Evolutionary conservation across 805 yeast genomes (phyloP).

Genomic region (Spathaspora arborariae): DNA sequence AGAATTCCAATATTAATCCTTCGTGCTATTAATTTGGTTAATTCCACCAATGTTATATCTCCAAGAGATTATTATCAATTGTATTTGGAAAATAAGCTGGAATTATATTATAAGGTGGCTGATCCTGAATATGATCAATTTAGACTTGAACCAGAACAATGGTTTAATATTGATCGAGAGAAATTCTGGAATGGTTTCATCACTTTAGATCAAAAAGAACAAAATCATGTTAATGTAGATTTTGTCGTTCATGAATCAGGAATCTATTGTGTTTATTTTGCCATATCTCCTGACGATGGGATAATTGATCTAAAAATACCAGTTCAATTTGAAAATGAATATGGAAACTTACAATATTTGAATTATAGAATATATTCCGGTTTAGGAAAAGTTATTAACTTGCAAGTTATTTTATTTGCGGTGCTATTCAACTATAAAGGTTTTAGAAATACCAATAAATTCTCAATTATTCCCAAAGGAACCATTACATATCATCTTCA

Average conservation of each 20-base stretch:
- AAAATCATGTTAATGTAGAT: constrained; percentile 8
- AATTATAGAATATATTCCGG: no score
- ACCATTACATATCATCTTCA: no score
- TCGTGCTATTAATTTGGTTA: constrained; percentile 18
- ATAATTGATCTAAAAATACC: constrained; percentile 13
- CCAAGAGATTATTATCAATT: constrained; percentile 10
- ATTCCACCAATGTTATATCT: constrained; percentile 17
- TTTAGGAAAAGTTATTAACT: no score
- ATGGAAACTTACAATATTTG: constrained; percentile 22
- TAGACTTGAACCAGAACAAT: constrained; percentile 7
- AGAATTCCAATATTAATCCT: constrained; percentile 22
- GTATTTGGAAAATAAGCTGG: constrained; percentile 6
- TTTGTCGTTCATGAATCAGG: constrained; percentile 20
- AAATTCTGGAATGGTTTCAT: constrained; percentile 9
- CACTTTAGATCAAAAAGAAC: not conserved
- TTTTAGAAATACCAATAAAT: no score
- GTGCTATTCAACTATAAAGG: no score
- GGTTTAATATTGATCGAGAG: constrained; percentile 6
- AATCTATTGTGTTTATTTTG: constrained; percentile 27
- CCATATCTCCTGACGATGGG: constrained; percentile 16
- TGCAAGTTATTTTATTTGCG: no score
- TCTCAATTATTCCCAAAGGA: no score
- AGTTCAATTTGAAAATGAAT: constrained; percentile 16
- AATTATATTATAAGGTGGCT: constrained; percentile 9
- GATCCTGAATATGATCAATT: constrained; percentile 14